Conservation (phyloP, 345 rosid genomes). For the Eucalyptus melliodora region DNA sequence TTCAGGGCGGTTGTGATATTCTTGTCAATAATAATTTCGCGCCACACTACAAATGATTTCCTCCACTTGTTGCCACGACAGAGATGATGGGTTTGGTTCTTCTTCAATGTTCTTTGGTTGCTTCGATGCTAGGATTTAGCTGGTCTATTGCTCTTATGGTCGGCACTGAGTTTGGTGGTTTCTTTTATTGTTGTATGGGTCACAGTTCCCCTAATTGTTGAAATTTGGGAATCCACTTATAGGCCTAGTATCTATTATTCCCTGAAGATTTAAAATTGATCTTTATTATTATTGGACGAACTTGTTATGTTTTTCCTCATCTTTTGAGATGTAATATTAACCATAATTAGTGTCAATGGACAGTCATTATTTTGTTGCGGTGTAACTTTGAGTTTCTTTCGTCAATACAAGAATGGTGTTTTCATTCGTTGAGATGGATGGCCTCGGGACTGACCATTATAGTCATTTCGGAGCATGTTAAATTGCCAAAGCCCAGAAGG, state of each 20-base stretch:
- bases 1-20: fast-evolving
- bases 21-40: fast-evolving
- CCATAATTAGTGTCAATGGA: too few relatives aligned
- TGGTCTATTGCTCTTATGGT: fast-evolving
- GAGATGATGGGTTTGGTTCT: fast-evolving
- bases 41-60: fast-evolving
- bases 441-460: neutral
- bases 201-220: fast-evolving
- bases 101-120: fast-evolving
- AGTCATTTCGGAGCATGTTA: neutral
- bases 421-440: neutral
- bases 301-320: neutral
- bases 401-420: too few relatives aligned
- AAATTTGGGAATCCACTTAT: neutral
- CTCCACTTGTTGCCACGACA: neutral
- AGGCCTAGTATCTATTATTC: neutral
- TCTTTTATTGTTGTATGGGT: fast-evolving
- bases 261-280: neutral
- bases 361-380: too few relatives aligned
- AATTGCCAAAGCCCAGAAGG: neutral
- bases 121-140: fast-evolving
- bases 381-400: too few relatives aligned
- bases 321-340: neutral
- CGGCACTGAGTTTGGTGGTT: fast-evolving
- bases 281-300: neutral